Base-by-base conservation (phyloP, 1,284 basidiomycete species). In the Athelia sp. region DNA sequence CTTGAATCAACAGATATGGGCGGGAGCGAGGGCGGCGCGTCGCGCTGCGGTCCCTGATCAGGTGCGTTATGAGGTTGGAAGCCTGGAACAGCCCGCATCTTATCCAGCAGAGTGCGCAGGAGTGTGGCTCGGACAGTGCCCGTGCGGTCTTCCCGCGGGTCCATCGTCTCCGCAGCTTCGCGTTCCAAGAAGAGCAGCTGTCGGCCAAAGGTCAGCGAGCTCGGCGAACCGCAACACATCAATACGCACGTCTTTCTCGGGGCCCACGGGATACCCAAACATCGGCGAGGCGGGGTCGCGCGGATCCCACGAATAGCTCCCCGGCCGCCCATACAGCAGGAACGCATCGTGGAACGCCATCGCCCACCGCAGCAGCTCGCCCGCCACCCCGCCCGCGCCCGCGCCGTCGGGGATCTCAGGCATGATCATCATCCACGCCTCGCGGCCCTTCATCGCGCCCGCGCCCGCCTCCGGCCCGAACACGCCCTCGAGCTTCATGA, bases 321-420 rank as follows among this genome's bases (percentile, higher is more conserved):
- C 75, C 1, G 93, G 91, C 35, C 90, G 80, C 31, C 94, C 94
- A 64, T 96, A 95, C 24, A 97, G 73, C 54, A 78, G 76, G 64
- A 93, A 94, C 1, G 86, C 83, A 64, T 96, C 93, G 61, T 96
- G 93, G 45, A 94, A 75, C 15, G 79, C 90, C 51, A 94, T 83
- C 48, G 97, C 74, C 95, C 96, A 99, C 64, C 87, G 89, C 57
- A 98, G 75, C 92, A 98, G 96, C 66, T 95, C 93, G 2, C 64
- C 65, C 10, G 81, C 26, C 26, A 29, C 26, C 26, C 26, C 26
- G 6, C 26, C 21, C 38, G 38, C 26, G 6, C 26, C 26, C 26
- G 26, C 26, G 26, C 26, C 26, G n/a, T 4, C 26, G 6, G 26
- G 6, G 26, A 84, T 62, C 60, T 93, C 91, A 21, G 93, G 93